Evolutionary conservation across 352 stramenopile species (phyloP).

Genomic region (Globisporangium paddicum): DNA sequence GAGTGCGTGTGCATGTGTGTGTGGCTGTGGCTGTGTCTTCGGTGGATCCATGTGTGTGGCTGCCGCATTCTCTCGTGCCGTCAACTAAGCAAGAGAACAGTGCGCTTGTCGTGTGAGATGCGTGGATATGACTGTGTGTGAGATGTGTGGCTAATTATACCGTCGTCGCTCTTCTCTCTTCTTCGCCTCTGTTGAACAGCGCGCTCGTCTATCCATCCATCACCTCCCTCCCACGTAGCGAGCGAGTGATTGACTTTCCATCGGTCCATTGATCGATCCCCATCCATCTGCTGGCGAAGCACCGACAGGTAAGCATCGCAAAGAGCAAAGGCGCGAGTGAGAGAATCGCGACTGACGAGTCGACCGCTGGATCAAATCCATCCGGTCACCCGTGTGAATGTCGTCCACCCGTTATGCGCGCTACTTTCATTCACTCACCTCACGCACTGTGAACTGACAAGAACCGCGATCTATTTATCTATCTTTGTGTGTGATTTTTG

Average conservation of each 20-base stretch:
- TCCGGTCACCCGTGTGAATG: conserved; percentile 1
- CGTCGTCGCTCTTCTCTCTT: background rate
- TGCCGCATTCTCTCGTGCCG: background rate
- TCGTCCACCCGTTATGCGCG: background rate
- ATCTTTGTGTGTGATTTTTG: background rate
- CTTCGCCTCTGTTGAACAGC: background rate
- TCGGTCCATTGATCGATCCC: conserved; percentile 20
- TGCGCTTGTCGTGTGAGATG: background rate
- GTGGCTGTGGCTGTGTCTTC: background rate
- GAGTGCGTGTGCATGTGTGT: background rate
- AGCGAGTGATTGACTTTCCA: conserved; percentile 15
- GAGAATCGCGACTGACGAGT: conserved; percentile 1
- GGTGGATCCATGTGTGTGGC: background rate
- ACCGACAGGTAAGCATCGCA: background rate
- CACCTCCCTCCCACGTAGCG: conserved; percentile 2
- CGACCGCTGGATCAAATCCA: conserved; percentile 12
- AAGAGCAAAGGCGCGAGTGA: background rate
- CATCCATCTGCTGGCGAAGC: conserved; percentile 4
- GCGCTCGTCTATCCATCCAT: background rate
- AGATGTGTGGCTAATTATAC: conserved; percentile 3
- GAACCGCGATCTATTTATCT: conserved; percentile 7
- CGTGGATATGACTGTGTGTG: background rate
- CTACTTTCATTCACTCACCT: background rate
- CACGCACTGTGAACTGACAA: background rate
- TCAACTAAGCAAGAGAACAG: conserved; percentile 1